Base-by-base conservation (phyloP, 805 yeast species). In the Candida montana region DNA sequence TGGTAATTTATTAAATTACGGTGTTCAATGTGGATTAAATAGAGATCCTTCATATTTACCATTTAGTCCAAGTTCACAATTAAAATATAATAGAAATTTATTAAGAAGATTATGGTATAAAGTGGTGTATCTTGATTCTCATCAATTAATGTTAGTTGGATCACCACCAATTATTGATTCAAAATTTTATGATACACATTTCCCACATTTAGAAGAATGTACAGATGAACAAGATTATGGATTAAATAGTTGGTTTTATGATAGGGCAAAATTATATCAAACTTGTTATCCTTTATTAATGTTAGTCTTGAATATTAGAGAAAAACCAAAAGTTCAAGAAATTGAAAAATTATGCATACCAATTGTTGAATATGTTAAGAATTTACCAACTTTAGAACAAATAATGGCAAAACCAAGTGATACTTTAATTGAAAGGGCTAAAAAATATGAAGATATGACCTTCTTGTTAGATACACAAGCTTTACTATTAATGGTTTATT, bases 91-190 rank as follows among this genome's bases (percentile, higher is more conserved):
- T 17, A 36, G 42, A 12, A 54, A 54, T 30, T 15, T 51, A 27
- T 32, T 45, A n/a, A 49, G 59, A 49, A 43, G 61, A 24, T 31
- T 57, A 15, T 57, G 61, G 61, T 45, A 46, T 21, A 39, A 43
- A 20, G 40, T 54, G 19, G 39, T 48, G 3, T 48, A 44, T 15
- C 26, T 53, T 26, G 57, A 55, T 33, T 41, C 49, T 11, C 45
- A 53, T 30, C 55, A 49, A 27, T 15, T 50, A 26, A 45, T 55
- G 50, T 27, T 42, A 1, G 39, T 39, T 17, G 61, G 61, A 1
- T 27, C 42, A 12, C 57, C 58, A 1, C 49, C 59, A 7, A 27
- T 54, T n/a, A 49, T 57, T 30, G 50, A 46, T 26, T 27, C 41
- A 0, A 39, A 41, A 15, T 49, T 44, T 20, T 48, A 49, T 37